Evolutionary conservation across 306 rosid genomes (phyloP), one percentile per base, ranked within the genome.

Genomic region (Dryas alaskensis): DNA sequence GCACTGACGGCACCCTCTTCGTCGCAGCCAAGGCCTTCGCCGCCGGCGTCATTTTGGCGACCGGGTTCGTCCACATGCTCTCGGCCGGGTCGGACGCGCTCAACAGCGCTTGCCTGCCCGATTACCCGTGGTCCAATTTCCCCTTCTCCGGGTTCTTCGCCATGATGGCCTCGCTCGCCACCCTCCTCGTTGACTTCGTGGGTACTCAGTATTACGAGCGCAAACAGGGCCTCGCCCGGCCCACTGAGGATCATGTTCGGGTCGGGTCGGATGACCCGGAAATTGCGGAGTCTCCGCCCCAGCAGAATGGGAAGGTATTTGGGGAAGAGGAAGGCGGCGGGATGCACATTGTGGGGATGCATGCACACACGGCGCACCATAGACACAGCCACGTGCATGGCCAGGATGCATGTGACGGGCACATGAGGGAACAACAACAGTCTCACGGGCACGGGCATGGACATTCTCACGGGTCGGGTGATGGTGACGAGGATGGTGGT

Each of bases 291-390:
- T 22, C 37, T 1, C 37, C 2, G 37, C 37, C 37, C 37, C 37
- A 31, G 37, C 37, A 1, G 79, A 82, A 68, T 8, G 89, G 71
- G 58, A 87, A 81, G 17, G 88, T 94, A 51, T 94, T 94, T 54
- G 99, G 99, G 4, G 98, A 87, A 70, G 99, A 92, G 39, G 96
- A 90, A 10, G 85, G 90, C 42, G 99, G 99, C 2, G 96, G 93
- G 37, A 92, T 95, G 97, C 99, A 94, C 80, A 94, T 94, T 4
- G 96, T 92, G 8, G 99, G 99, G 16, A 92, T 95, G 89, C 99
- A 87, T 75, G 99, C 98, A 5, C 99, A 95, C 64, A 97, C 89
- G 3, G 98, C 92, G 44, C 99, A 90, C 70, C 97, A 95, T 72
- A 73, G 90, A 27, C 98, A 92, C 19, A 88, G 65, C 73, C 98